phyloP scores from a whole-genome alignment of 129 eudicot genomes.

The Chrysanthemum seticuspe region DNA sequence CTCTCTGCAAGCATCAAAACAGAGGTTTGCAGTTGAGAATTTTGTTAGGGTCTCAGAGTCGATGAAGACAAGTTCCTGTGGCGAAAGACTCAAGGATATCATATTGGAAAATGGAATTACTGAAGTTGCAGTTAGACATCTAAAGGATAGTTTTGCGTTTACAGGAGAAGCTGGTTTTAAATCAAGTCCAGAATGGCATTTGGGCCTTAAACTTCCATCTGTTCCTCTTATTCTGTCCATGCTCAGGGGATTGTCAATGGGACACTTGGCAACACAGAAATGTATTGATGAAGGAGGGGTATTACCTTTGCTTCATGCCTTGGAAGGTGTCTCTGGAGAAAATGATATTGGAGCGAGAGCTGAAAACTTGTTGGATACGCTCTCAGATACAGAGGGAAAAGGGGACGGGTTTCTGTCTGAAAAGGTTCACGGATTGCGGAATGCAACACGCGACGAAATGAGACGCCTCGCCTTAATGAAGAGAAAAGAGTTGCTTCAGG shows the following conservation, averaged over 20 bases:
- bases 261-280: constrained; percentile 81
- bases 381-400: constrained; percentile 81
- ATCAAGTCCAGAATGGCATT: constrained; percentile 68
- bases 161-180: constrained; percentile 79
- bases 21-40: constrained; percentile 81
- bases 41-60: constrained; percentile 97
- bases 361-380: constrained; percentile 92
- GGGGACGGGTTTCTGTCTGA: constrained; percentile 84
- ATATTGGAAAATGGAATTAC: constrained; percentile 85
- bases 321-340: constrained; percentile 97
- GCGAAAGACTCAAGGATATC: constrained; percentile 92
- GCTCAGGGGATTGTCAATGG: constrained; percentile 96
- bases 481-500: constrained; percentile 90
- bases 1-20: constrained; percentile 70
- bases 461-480: constrained; percentile 80
- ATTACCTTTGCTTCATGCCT: constrained; percentile 87
- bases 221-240: constrained; percentile 90
- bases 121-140: constrained; percentile 62
- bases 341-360: constrained; percentile 97
- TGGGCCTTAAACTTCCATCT: constrained; percentile 76
- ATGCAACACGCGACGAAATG: constrained; percentile 96
- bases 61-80: constrained; percentile 88
- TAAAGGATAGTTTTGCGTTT: constrained; percentile 68
- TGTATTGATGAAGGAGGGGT: constrained; percentile 83
- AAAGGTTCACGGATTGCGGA: constrained; percentile 62